Conservation (phyloP, 345 rosid species). For the Rubroshorea leprosula region DNA sequence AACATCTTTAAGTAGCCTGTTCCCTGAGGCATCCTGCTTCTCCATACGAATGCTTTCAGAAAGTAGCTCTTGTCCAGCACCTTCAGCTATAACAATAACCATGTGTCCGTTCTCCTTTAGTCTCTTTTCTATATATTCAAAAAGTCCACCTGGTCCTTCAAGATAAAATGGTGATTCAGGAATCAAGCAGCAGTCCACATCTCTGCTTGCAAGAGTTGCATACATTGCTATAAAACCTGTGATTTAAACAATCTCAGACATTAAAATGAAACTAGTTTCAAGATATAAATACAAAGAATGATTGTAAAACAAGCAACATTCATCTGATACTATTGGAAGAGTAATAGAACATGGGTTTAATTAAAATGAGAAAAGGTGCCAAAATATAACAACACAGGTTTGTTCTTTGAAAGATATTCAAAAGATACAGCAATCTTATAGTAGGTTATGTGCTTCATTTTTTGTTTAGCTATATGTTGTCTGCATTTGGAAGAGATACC, state of each 20-base stretch:
- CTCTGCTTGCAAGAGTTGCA: slow-evolving; percentile 62
- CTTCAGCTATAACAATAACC: slow-evolving; percentile 59
- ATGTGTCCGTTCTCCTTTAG: slow-evolving; percentile 55
- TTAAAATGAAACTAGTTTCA: background rate
- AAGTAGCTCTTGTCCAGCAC: slow-evolving; percentile 64
- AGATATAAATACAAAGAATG: background rate
- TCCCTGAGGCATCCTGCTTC: slow-evolving; percentile 53
- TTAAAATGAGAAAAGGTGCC: too few relatives aligned
- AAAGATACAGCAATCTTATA: too few relatives aligned
- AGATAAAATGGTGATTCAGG: slow-evolving; percentile 66
- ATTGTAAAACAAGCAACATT: too few relatives aligned
- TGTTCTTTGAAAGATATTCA: too few relatives aligned
- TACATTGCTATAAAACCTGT: slow-evolving; percentile 62
- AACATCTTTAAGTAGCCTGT: slow-evolving; percentile 48
- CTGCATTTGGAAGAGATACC: too few relatives aligned
- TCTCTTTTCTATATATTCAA: slow-evolving; percentile 36
- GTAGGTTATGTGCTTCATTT: too few relatives aligned
- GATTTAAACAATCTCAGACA: background rate
- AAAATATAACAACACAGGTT: too few relatives aligned
- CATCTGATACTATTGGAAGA: too few relatives aligned
- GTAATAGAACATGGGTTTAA: too few relatives aligned
- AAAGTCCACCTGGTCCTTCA: slow-evolving; percentile 54
- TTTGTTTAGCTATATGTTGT: too few relatives aligned
- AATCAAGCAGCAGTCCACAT: slow-evolving; percentile 61
- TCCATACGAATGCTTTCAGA: slow-evolving; percentile 17